These are phyloP conservation scores for Lepidium africanum DNA, from an alignment of 345 rosid genomes.

Conservation along the genomic window DNA sequence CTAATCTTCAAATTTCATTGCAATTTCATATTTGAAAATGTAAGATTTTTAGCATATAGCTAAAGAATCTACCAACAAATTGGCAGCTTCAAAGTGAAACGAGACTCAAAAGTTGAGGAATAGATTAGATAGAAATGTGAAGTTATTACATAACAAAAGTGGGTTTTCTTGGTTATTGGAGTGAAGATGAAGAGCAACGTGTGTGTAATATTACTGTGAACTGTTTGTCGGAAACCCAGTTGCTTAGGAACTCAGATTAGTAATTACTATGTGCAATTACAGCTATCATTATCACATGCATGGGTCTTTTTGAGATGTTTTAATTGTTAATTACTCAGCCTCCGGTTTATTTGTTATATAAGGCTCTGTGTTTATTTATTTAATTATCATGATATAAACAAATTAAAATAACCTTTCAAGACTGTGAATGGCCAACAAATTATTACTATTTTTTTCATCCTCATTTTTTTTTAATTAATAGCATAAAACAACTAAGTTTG, in stretches of 20 bases:
- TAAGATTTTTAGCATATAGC: background rate
- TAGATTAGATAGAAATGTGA: no score
- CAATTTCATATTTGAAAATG: no score
- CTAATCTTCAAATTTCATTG: no score
- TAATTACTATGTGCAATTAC: conserved; percentile 8
- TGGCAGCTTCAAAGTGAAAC: background rate
- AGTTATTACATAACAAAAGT: background rate
- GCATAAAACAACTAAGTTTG: conserved; percentile 3
- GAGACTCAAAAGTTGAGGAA: background rate
- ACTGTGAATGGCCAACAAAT: conserved; percentile 8
- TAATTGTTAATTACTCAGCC: background rate
- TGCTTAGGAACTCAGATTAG: conserved; percentile 16
- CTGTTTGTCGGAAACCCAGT: conserved; percentile 14
- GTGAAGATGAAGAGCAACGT: background rate
- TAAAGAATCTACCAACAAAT: background rate
- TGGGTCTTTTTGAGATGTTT: background rate
- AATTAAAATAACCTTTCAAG: conserved; percentile 16
- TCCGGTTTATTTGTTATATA: background rate
- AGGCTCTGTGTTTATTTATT: background rate
- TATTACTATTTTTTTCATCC: background rate
- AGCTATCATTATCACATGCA: conserved; percentile 27
- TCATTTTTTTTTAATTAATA: background rate
- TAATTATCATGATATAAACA: background rate
- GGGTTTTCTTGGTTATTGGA: background rate
- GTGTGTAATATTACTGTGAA: background rate